Conservation (phyloP, 2,329 filamentous ascomycete species). For the Huntiella omanensis region DNA sequence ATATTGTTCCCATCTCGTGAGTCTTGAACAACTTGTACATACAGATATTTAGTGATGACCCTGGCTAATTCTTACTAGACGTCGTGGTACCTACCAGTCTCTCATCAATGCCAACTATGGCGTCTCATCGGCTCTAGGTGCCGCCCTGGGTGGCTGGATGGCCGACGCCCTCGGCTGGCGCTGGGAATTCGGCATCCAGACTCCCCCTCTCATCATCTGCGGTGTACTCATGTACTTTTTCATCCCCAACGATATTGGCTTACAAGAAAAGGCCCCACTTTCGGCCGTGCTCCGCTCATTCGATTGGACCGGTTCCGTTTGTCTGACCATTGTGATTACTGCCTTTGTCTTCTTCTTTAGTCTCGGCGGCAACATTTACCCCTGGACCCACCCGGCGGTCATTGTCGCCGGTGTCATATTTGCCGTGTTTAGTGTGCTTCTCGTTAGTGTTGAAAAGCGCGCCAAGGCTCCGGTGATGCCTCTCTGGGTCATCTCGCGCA, state of each 20-base stretch:
- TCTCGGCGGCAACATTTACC: slow-evolving; percentile 43
- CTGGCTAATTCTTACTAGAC: slow-evolving; percentile 15
- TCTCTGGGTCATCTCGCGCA: slow-evolving; percentile 26
- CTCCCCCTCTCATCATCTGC: slow-evolving; percentile 30
- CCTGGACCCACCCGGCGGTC: slow-evolving; percentile 41
- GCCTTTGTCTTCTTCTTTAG: slow-evolving; percentile 43
- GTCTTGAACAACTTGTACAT: slow-evolving; percentile 13
- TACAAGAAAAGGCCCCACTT: slow-evolving; percentile 25
- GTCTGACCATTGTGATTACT: slow-evolving; percentile 33
- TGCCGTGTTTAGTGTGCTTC: slow-evolving; percentile 28
- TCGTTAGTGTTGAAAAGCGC: slow-evolving; percentile 30
- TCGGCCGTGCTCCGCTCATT: slow-evolving; percentile 34
- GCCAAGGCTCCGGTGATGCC: slow-evolving; percentile 41
- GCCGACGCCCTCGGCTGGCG: slow-evolving; percentile 55
- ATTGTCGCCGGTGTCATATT: slow-evolving; percentile 27
- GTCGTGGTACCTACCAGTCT: slow-evolving; percentile 52
- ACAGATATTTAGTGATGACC: background rate
- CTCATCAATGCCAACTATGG: slow-evolving; percentile 50
- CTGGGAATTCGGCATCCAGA: slow-evolving; percentile 49
- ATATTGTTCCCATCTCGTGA: slow-evolving; percentile 54
- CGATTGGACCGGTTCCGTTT: slow-evolving; percentile 34
- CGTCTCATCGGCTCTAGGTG: slow-evolving; percentile 37
- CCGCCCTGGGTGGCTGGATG: slow-evolving; percentile 50
- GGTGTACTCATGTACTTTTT: slow-evolving; percentile 26
- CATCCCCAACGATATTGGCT: slow-evolving; percentile 34